phyloP scores from a whole-genome alignment of 176 grass and related monocot genomes.

The Dactylis glomerata region DNA sequence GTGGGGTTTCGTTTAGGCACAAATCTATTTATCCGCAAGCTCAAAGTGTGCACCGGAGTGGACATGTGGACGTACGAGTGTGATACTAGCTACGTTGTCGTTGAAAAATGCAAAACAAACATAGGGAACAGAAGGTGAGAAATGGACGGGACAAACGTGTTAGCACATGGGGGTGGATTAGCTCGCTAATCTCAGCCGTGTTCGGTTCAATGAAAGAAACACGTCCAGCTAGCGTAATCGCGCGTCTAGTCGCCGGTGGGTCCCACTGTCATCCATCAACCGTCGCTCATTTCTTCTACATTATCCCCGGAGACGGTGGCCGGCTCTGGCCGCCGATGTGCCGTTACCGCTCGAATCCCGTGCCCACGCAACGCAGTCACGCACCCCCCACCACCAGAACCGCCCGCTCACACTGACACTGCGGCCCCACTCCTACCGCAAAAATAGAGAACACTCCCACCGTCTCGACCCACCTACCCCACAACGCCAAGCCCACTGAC shows the following conservation, averaged over 20 bases:
- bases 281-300: neutral
- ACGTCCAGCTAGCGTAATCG: too few relatives aligned
- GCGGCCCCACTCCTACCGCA: neutral
- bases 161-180: neutral
- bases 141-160: neutral
- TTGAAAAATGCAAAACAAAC: neutral
- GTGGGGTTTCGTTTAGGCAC: too few relatives aligned
- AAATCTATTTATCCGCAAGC: too few relatives aligned
- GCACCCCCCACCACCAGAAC: neutral
- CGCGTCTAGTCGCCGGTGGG: neutral
- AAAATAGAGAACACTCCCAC: neutral
- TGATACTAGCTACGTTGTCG: neutral
- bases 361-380: neutral
- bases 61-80: too few relatives aligned
- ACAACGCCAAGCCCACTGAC: neutral
- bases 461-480: neutral
- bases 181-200: too few relatives aligned
- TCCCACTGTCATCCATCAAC: neutral
- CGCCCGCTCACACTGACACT: neutral
- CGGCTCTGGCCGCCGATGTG: neutral
- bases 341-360: neutral
- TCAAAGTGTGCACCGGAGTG: too few relatives aligned
- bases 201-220: too few relatives aligned
- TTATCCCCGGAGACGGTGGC: conserved; percentile 26
- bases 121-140: neutral